Evolutionary conservation across 768 basidiomycete genomes (phyloP).

Genomic region (Pisolithus tinctorius): DNA sequence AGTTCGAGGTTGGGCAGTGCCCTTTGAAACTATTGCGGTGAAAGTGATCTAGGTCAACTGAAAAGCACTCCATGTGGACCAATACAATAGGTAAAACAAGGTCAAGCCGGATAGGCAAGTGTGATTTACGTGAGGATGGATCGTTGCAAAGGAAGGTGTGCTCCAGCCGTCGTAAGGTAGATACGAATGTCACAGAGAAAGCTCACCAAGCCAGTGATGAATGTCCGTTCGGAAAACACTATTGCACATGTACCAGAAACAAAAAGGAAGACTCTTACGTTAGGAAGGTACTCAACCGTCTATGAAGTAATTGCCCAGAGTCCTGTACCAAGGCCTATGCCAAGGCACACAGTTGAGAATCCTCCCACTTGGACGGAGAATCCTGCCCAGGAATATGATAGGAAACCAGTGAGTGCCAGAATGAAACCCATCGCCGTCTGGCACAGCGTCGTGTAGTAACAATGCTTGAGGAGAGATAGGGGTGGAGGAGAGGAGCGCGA

Average conservation of each 20-base stretch:
- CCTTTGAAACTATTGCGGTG: too few species aligned
- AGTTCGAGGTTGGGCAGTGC: too few species aligned
- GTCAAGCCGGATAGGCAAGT: too few species aligned
- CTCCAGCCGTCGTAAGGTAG: too few species aligned
- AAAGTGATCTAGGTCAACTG: too few species aligned
- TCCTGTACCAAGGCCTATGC: conserved; percentile 9
- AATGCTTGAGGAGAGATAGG: conserved; percentile 16
- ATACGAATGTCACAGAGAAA: background rate
- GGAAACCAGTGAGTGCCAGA: conserved; percentile 20
- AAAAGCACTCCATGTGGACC: too few species aligned
- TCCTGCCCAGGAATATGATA: conserved; percentile 20
- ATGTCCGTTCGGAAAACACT: too few species aligned
- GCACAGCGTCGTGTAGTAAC: conserved; percentile 21
- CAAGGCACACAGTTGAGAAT: conserved; percentile 21
- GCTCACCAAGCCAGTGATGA: too few species aligned
- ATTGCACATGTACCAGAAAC: background rate
- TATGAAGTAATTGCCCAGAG: conserved; percentile 22
- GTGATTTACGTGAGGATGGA: too few species aligned
- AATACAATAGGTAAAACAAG: too few species aligned
- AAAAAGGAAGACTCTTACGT: background rate
- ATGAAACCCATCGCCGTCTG: conserved; percentile 20
- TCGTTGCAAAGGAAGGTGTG: too few species aligned
- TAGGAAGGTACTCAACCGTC: background rate
- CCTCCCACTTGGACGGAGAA: conserved; percentile 20
- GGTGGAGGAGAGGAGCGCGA: background rate